phyloP scores from a whole-genome alignment of 2,329 filamentous ascomycete genomes.

The Fusarium sp. region DNA sequence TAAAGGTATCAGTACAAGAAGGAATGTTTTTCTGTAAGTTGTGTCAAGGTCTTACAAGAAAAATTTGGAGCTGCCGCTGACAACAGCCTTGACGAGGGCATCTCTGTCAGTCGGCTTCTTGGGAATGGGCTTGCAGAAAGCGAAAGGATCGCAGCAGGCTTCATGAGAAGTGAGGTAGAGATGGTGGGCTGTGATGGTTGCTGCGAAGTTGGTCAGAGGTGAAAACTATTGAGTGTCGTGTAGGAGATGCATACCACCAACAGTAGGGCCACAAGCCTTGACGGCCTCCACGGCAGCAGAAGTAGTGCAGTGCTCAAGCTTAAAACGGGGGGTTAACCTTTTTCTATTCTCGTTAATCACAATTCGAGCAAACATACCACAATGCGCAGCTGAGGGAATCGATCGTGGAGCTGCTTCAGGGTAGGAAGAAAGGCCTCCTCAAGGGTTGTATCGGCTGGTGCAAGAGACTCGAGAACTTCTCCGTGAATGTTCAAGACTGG shows the following conservation, averaged over 20 bases:
- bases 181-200: slow-evolving; percentile 89
- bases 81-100: slow-evolving; percentile 75
- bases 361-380: slow-evolving; percentile 54
- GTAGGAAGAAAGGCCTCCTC: slow-evolving; percentile 81
- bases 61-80: slow-evolving; percentile 73
- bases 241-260: slow-evolving; percentile 64
- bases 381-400: slow-evolving; percentile 79
- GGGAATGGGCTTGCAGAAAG: slow-evolving; percentile 83
- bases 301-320: slow-evolving; percentile 88
- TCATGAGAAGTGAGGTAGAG: slow-evolving; percentile 84
- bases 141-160: slow-evolving; percentile 66
- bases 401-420: slow-evolving; percentile 76
- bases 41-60: slow-evolving; percentile 70
- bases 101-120: slow-evolving; percentile 80
- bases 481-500: slow-evolving; percentile 91
- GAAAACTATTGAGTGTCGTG: background rate
- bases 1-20: slow-evolving; percentile 6
- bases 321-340: background rate
- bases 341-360: background rate
- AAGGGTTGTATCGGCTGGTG: slow-evolving; percentile 62
- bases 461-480: slow-evolving; percentile 71
- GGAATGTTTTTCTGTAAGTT: background rate
- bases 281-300: slow-evolving; percentile 85
- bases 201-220: slow-evolving; percentile 50
- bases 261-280: slow-evolving; percentile 79